Base-by-base conservation (phyloP, 768 basidiomycete genomes). In the Antrodiella citrinella region DNA sequence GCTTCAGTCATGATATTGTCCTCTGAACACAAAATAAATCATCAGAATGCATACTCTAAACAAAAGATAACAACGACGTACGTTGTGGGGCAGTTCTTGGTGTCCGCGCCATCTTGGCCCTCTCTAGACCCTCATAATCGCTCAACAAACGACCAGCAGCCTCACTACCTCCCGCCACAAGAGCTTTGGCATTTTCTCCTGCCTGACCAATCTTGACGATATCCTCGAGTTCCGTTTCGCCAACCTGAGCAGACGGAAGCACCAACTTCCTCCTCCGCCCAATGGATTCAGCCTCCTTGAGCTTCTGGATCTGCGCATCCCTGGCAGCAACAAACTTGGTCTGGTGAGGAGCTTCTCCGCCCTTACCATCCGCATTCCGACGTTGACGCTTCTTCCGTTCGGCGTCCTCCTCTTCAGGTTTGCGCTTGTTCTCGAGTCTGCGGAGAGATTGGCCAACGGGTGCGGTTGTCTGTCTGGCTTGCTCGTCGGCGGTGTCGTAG, bases 191-290 rank as follows among this genome's bases (percentile, higher is more conserved):
- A 58, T 79, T 85, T 69, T 95, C 93, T 2, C 91, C 86, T 0
- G 88, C 86, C 63, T 89, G 82, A 0, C 96, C 96, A 61, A 98
- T 97, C 72, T 98, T 99, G 56, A 96, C 95, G 54, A 99, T 97
- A 56, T 97, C 93, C 69, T 98, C 96, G 46, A 99, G 68, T 66
- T 99, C 96, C 2, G 76, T 69, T 68, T 99, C 96, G 7, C 91
- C 89, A 13, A 99, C 96, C 60, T 99, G 96, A 4, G 95, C 91
- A 21, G 71, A 69, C 0, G 96, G 96, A 12, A 99, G 73, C 48
- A 80, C 78, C 23, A 99, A 72, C 66, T 89, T 90, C 57, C 91
- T 70, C 56, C 96, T 69, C 55, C 91, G 78, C 21, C 91, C 88
- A 51, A 98, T 93, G 48, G 89, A 92, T 65, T 97, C 93, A 18